Percentiles rank a stretch among this genome's conserved stretches.
Evolutionary conservation across 2,329 filamentous ascomycete genomes (phyloP).

Genomic region (Botrytis tulipae): DNA sequence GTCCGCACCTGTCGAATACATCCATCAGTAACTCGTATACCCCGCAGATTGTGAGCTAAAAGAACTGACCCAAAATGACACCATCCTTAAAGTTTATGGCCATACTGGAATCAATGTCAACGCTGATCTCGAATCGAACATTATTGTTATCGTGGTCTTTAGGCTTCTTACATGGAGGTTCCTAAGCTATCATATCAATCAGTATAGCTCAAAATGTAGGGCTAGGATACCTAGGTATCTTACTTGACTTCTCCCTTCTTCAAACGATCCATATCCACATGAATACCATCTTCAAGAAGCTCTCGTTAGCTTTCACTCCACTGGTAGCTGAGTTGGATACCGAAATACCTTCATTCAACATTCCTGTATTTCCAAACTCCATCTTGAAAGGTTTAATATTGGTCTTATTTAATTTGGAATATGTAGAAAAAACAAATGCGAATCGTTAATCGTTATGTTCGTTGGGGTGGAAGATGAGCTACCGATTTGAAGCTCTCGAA

Average conservation of each 20-base stretch:
- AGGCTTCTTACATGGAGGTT: constrained; percentile 80
- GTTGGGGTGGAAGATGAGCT: constrained; percentile 17
- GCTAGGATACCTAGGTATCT: constrained; percentile 41
- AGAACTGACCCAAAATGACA: constrained; percentile 76
- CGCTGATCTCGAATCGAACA: constrained; percentile 25
- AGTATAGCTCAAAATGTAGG: constrained; percentile 4
- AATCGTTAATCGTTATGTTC: constrained; percentile 18
- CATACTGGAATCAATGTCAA: constrained; percentile 63
- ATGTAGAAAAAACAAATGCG: constrained; percentile 33
- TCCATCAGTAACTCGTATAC: constrained; percentile 22
- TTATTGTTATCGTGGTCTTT: constrained; percentile 23
- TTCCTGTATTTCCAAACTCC: constrained; percentile 63
- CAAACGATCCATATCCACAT: constrained; percentile 96
- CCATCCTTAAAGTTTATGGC: constrained; percentile 98
- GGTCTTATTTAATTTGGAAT: constrained; percentile 6
- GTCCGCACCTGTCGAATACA: constrained; percentile 66
- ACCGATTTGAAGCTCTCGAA: constrained; percentile 25
- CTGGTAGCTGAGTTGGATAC: constrained; percentile 24
- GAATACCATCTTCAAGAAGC: constrained; percentile 79
- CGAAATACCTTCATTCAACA: constrained; percentile 59
- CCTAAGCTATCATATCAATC: constrained; percentile 63
- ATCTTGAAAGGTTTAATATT: constrained; percentile 43
- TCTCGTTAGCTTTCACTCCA: constrained; percentile 33
- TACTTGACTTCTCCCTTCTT: constrained; percentile 99
- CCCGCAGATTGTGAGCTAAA: background rate